A percentile compares a stretch with the other conserved stretches of the same genome.
phyloP scores from a whole-genome alignment of 352 stramenopile genomes.

The Phytophthora nicotianae region DNA sequence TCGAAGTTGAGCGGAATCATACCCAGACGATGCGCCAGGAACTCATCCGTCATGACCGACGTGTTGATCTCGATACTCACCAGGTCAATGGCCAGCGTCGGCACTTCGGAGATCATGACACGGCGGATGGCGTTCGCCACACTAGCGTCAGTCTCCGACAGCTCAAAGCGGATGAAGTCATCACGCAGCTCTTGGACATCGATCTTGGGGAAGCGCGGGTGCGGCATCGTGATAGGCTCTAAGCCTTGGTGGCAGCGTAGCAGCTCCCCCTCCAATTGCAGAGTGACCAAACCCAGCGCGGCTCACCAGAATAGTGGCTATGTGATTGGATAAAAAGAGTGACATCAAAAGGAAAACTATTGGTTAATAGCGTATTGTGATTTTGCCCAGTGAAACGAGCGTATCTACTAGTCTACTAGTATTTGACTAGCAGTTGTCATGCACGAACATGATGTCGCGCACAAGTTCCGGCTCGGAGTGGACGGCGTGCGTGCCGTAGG shows the following conservation, averaged over 20 bases:
- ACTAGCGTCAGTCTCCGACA: constrained; percentile 96
- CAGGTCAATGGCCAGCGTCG: constrained; percentile 98
- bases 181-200: constrained; percentile 94
- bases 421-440: constrained; percentile 52
- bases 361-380: constrained; percentile 6
- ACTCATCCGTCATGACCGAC: constrained; percentile 98
- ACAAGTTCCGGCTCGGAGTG: constrained; percentile 54
- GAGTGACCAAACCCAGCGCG: constrained; percentile 16
- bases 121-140: constrained; percentile 97
- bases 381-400: constrained; percentile 16
- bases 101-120: constrained; percentile 98
- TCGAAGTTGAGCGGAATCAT: constrained; percentile 96
- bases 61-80: constrained; percentile 98
- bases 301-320: constrained; percentile 16
- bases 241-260: background rate
- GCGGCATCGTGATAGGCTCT: constrained; percentile 60
- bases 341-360: background rate
- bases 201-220: constrained; percentile 93
- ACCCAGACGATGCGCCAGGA: constrained; percentile 97
- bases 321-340: constrained; percentile 20
- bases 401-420: background rate
- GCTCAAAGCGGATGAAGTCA: constrained; percentile 97
- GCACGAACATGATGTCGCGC: constrained; percentile 53
- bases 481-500: constrained; percentile 27
- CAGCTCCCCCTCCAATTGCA: constrained; percentile 13